Conservation (phyloP, 441 rosid species). For the Mallotus repandus region DNA sequence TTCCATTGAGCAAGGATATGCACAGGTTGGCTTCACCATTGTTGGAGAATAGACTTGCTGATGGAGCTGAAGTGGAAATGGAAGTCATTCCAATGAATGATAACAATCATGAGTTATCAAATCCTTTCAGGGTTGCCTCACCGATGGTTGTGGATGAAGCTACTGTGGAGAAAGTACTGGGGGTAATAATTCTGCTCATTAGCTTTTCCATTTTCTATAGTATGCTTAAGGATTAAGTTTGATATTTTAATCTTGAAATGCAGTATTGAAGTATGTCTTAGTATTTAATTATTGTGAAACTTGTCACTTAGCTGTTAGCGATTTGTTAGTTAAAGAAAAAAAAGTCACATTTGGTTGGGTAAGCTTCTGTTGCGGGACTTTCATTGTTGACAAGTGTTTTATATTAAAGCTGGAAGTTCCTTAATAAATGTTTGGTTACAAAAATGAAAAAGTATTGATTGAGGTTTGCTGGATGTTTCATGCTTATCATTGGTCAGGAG, state of each 20-base stretch:
- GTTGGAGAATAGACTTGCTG: slow-evolving; percentile 82
- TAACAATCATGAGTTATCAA: slow-evolving; percentile 71
- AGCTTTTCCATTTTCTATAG: slow-evolving; percentile 3
- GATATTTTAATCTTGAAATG: not conserved
- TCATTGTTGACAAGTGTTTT: not conserved
- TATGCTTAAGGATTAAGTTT: not conserved
- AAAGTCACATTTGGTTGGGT: not conserved
- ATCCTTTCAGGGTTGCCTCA: slow-evolving; percentile 63
- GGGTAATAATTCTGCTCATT: slow-evolving; percentile 48
- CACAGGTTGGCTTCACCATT: slow-evolving; percentile 74
- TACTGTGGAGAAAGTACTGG: slow-evolving; percentile 88
- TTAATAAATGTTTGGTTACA: not conserved
- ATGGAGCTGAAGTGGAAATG: slow-evolving; percentile 97
- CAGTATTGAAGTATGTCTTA: not conserved
- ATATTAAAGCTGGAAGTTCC: slow-evolving; percentile 5
- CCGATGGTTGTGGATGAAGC: slow-evolving; percentile 82
- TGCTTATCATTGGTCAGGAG: not conserved
- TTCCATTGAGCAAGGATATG: slow-evolving; percentile 76
- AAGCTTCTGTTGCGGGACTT: slow-evolving; percentile 8
- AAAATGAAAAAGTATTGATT: not conserved
- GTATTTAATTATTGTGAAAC: not conserved
- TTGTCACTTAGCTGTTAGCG: not conserved
- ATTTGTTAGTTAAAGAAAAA: not conserved
- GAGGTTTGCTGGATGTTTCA: not conserved
- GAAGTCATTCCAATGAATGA: slow-evolving; percentile 92